Evolutionary conservation across 495 filamentous ascomycete genomes (phyloP).

Genomic region (Xylaria scruposa): DNA sequence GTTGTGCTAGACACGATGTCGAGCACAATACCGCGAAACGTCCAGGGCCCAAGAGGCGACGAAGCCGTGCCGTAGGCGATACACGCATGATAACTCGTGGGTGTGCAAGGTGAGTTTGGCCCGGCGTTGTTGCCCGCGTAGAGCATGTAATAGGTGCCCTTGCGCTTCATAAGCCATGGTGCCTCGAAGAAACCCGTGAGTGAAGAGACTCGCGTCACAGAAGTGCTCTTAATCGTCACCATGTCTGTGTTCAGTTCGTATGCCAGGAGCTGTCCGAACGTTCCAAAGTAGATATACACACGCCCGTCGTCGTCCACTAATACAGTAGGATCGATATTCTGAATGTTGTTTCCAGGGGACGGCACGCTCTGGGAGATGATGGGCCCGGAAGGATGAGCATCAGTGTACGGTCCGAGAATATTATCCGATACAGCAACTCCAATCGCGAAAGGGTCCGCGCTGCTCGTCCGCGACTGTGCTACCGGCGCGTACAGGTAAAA

Average conservation of each 20-base stretch:
- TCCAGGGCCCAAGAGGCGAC: slow-evolving; percentile 42
- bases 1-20: slow-evolving; percentile 17
- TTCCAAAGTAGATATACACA: slow-evolving; percentile 39
- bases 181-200: slow-evolving; percentile 38
- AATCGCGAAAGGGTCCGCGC: slow-evolving; percentile 36
- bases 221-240: slow-evolving; percentile 32
- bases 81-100: slow-evolving; percentile 38
- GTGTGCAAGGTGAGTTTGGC: background rate
- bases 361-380: slow-evolving; percentile 32
- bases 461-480: slow-evolving; percentile 18
- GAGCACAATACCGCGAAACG: slow-evolving; percentile 40
- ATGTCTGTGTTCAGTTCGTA: slow-evolving; percentile 42
- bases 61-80: slow-evolving; percentile 42
- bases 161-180: slow-evolving; percentile 45
- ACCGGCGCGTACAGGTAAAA: slow-evolving; percentile 45
- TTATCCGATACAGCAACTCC: slow-evolving; percentile 39
- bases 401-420: slow-evolving; percentile 41
- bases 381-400: slow-evolving; percentile 28
- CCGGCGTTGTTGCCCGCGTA: slow-evolving; percentile 35
- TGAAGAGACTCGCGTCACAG: slow-evolving; percentile 21
- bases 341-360: slow-evolving; percentile 33
- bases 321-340: slow-evolving; percentile 41
- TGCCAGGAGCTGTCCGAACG: slow-evolving; percentile 22
- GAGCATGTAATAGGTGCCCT: slow-evolving; percentile 41
- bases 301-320: slow-evolving; percentile 39